phyloP scores from a whole-genome alignment of 2,329 filamentous ascomycete species.

The Helicocarpus griseus region DNA sequence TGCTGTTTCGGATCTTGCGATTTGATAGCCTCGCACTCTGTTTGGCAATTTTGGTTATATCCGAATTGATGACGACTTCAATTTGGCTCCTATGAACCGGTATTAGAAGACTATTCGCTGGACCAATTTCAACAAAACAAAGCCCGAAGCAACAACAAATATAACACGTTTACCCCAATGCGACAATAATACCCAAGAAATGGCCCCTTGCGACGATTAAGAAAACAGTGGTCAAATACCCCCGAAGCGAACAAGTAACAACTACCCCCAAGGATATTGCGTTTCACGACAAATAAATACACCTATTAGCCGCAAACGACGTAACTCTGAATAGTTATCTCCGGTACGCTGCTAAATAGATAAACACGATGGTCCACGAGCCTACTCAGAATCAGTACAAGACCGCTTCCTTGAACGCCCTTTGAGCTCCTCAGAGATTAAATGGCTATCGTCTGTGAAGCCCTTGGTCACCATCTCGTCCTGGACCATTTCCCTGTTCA shows the following conservation, averaged over 20 bases:
- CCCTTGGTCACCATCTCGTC: slow-evolving; percentile 31
- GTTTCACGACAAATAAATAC: neutral
- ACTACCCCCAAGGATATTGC: neutral
- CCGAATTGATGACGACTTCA: neutral
- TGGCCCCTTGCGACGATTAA: neutral
- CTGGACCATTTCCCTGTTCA: slow-evolving; percentile 32
- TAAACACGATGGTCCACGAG: too few species aligned
- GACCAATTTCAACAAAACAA: slow-evolving; percentile 1
- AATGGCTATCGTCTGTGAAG: slow-evolving; percentile 25
- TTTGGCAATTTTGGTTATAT: neutral
- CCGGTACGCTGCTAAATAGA: neutral
- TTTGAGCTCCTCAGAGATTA: slow-evolving; percentile 29
- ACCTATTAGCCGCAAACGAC: neutral
- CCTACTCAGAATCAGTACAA: neutral
- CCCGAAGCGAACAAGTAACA: neutral
- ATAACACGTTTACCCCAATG: neutral
- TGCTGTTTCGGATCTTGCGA: neutral
- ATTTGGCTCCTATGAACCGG: neutral
- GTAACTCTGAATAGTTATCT: neutral
- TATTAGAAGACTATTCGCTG: neutral
- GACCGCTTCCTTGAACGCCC: slow-evolving; percentile 15
- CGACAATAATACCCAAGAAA: neutral
- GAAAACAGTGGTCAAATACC: neutral
- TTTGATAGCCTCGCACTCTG: neutral
- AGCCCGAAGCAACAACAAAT: slow-evolving; percentile 1